Evolutionary conservation across 2,329 filamentous ascomycete genomes (phyloP).

Genomic region (Colletotrichum liaoningense): DNA sequence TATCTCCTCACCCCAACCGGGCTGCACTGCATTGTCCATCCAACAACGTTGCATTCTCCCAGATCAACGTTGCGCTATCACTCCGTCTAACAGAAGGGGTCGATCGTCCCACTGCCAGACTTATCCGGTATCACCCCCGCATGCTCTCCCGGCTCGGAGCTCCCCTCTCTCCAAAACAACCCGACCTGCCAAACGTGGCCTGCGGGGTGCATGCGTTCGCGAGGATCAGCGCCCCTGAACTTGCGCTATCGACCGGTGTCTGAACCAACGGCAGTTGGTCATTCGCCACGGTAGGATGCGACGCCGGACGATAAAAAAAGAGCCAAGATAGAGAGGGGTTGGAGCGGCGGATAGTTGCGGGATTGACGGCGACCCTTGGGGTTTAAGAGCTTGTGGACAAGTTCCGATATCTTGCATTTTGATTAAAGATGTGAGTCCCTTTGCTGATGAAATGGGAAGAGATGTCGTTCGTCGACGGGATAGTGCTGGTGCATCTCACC

Average conservation of each 20-base stretch:
- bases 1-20: constrained; percentile 2
- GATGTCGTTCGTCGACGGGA: not conserved
- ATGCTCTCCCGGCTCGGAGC: not conserved
- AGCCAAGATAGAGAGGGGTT: constrained; percentile 2
- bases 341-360: not conserved
- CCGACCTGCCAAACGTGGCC: constrained; percentile 26
- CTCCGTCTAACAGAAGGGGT: constrained; percentile 5
- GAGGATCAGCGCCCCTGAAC: constrained; percentile 18
- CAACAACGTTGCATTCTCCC: constrained; percentile 31
- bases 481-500: not conserved
- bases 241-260: constrained; percentile 19
- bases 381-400: not conserved
- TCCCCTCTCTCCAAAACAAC: not conserved
- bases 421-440: not conserved
- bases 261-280: constrained; percentile 19
- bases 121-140: constrained; percentile 24
- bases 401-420: not conserved
- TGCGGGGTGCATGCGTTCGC: constrained; percentile 27
- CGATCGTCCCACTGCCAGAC: constrained; percentile 15
- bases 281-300: constrained; percentile 7
- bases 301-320: not conserved
- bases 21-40: not conserved
- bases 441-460: too few relatives aligned
- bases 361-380: not conserved
- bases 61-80: constrained; percentile 23